Conservation (phyloP, 1,139 yeast genomes). For the Taiozyma sp. region DNA sequence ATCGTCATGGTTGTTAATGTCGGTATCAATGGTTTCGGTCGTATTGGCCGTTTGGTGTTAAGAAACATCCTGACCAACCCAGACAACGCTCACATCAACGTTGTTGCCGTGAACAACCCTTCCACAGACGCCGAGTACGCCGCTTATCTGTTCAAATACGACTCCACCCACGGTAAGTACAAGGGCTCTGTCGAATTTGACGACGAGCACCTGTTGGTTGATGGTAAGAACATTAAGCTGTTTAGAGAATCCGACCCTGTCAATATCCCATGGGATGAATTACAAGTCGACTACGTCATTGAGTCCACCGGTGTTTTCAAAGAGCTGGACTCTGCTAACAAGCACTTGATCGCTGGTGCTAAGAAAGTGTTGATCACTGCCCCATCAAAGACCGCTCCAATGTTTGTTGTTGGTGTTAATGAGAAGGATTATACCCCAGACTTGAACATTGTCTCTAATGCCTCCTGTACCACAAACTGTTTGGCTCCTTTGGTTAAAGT, state of each 20-base stretch:
- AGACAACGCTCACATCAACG: constrained; percentile 69
- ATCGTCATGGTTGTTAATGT: constrained; percentile 28
- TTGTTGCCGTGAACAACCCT: constrained; percentile 82
- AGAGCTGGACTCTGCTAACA: constrained; percentile 70
- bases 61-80: constrained; percentile 71
- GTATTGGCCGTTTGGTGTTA: constrained; percentile 79
- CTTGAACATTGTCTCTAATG: constrained; percentile 73
- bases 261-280: constrained; percentile 77
- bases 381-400: constrained; percentile 84
- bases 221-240: constrained; percentile 63
- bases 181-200: constrained; percentile 64
- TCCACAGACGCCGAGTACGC: constrained; percentile 82
- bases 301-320: constrained; percentile 91
- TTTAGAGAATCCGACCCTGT: constrained; percentile 83
- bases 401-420: constrained; percentile 88
- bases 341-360: constrained; percentile 86
- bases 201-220: constrained; percentile 58
- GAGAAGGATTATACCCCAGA: constrained; percentile 68
- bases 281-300: constrained; percentile 72
- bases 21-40: constrained; percentile 91
- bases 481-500: constrained; percentile 88
- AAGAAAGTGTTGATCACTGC: constrained; percentile 86
- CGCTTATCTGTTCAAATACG: constrained; percentile 86
- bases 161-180: constrained; percentile 81
- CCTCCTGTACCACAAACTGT: constrained; percentile 89